These are phyloP conservation scores for Alternaria dauci DNA, from an alignment of 2,329 filamentous ascomycete species.

Conservation along the genomic window DNA sequence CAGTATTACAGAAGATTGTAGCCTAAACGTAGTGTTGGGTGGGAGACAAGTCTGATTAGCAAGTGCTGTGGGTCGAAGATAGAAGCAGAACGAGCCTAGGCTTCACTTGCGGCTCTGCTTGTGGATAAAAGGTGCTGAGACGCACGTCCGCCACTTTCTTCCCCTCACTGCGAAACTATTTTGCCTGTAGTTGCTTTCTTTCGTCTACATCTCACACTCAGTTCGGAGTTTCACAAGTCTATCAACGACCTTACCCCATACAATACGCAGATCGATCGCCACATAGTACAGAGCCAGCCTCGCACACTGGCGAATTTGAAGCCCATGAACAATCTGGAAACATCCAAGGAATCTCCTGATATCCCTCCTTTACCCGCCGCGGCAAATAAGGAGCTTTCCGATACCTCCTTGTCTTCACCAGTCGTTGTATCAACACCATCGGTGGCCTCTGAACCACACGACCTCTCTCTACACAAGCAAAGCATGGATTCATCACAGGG, in stretches of 20 bases:
- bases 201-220: not conserved
- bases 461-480: slow-evolving; percentile 20
- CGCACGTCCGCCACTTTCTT: slow-evolving; percentile 2
- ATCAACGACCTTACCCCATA: not conserved
- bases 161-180: not conserved
- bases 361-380: slow-evolving; percentile 17
- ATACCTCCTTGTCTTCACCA: slow-evolving; percentile 35
- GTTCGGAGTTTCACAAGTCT: not conserved
- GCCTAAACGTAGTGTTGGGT: slow-evolving; percentile 14
- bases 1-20: slow-evolving; percentile 7
- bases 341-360: slow-evolving; percentile 14
- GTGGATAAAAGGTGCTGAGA: slow-evolving; percentile 23
- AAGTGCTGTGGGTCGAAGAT: not conserved
- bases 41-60: slow-evolving; percentile 4
- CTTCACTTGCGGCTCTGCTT: slow-evolving; percentile 18
- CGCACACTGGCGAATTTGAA: not conserved
- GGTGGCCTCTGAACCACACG: slow-evolving; percentile 31
- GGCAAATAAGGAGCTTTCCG: slow-evolving; percentile 25
- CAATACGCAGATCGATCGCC: not conserved
- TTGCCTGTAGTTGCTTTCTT: not conserved
- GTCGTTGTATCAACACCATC: slow-evolving; percentile 37
- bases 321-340: slow-evolving; percentile 34
- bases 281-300: slow-evolving; percentile 2
- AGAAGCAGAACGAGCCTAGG: slow-evolving; percentile 3
- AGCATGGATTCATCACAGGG: slow-evolving; percentile 28